These are phyloP conservation scores for Corinectria fuckeliana DNA, from an alignment of 2,329 filamentous ascomycete genomes.

Conservation along the genomic window DNA sequence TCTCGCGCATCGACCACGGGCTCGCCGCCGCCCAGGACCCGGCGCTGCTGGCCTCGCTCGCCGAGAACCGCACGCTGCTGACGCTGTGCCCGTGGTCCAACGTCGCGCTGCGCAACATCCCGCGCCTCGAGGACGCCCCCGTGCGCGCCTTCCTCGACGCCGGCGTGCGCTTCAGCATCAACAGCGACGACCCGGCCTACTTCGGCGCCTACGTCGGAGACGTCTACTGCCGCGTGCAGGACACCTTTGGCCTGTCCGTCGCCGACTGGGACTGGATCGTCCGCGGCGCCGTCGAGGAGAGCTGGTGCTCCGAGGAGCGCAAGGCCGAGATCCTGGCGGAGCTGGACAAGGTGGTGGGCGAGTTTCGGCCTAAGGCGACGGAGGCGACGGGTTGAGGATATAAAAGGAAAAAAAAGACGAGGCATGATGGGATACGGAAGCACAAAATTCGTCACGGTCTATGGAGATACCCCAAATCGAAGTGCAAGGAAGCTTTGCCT, in stretches of 20 bases:
- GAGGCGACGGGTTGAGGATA: no score
- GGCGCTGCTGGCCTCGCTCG: conserved; percentile 64
- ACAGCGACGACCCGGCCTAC: conserved; percentile 77
- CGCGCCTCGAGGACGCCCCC: conserved; percentile 50
- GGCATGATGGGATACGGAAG: background rate
- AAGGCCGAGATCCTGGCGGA: conserved; percentile 64
- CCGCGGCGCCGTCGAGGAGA: conserved; percentile 67
- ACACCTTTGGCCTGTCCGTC: conserved; percentile 67
- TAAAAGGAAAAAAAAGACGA: background rate
- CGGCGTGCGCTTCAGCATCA: conserved; percentile 73
- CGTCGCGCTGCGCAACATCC: conserved; percentile 50
- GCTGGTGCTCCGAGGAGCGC: conserved; percentile 70
- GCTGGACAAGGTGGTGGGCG: conserved; percentile 40
- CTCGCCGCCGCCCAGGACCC: conserved; percentile 68
- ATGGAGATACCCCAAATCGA: conserved; percentile 7
- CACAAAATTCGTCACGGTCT: background rate
- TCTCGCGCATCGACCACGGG: conserved; percentile 77
- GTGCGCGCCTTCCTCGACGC: conserved; percentile 67
- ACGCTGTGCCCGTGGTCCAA: conserved; percentile 79
- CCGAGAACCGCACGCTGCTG: conserved; percentile 63
- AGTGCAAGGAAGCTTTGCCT: background rate
- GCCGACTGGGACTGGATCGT: conserved; percentile 73
- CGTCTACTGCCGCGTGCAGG: conserved; percentile 76
- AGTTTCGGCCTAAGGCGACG: conserved; percentile 17
- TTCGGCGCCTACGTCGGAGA: conserved; percentile 79